phyloP scores from a whole-genome alignment of 768 basidiomycete genomes.

The Xerocomus potaroensis region DNA sequence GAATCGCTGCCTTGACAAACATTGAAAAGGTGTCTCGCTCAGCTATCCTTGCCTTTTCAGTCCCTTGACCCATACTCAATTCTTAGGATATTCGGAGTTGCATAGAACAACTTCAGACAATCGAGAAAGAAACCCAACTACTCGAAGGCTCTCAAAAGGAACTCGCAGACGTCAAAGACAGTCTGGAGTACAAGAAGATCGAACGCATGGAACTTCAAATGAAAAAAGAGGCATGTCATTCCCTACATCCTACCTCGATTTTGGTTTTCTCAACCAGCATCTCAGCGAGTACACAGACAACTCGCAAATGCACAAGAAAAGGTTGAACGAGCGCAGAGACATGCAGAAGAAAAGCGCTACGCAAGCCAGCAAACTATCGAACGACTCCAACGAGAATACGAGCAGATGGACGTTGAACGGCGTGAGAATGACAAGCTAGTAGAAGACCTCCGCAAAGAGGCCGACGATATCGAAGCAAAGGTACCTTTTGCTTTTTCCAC shows the following conservation, averaged over 20 bases:
- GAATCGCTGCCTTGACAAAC: constrained; percentile 62
- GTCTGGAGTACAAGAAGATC: constrained; percentile 67
- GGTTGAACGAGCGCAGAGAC: constrained; percentile 70
- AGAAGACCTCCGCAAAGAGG: constrained; percentile 70
- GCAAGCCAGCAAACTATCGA: constrained; percentile 74
- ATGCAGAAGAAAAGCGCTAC: constrained; percentile 74
- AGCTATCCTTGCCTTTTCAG: background rate
- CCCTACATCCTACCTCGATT: background rate
- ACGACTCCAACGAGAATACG: constrained; percentile 72
- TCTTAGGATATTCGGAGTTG: constrained; percentile 65
- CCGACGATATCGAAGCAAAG: constrained; percentile 62
- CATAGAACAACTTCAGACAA: constrained; percentile 70
- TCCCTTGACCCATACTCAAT: background rate
- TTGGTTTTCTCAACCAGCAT: background rate
- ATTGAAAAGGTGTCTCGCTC: constrained; percentile 68
- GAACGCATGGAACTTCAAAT: constrained; percentile 67
- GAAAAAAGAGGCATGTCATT: constrained; percentile 55
- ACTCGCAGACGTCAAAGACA: constrained; percentile 62
- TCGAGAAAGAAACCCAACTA: constrained; percentile 61
- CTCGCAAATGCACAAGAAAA: constrained; percentile 79
- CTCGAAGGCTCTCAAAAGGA: constrained; percentile 66
- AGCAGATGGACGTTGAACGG: constrained; percentile 71
- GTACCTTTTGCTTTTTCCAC: constrained; percentile 33
- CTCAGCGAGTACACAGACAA: constrained; percentile 77
- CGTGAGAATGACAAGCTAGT: constrained; percentile 75